Evolutionary conservation across 768 basidiomycete species (phyloP), one percentile per base, ranked within the genome.

Genomic region (Hygrophorus russula): DNA sequence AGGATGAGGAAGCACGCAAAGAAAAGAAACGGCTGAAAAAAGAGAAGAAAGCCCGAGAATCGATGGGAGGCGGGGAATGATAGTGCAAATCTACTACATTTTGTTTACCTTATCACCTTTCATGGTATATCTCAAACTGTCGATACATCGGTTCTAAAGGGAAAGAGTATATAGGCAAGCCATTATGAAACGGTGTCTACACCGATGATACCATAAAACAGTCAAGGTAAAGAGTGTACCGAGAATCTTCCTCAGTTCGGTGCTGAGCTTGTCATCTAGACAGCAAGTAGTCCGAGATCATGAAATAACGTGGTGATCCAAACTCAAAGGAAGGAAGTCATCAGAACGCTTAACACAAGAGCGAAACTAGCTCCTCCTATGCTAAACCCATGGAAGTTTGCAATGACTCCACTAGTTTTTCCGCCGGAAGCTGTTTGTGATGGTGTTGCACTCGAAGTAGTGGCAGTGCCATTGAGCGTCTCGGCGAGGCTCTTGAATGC

Each of bases 21-120:
- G 81, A 82, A 56, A 68, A 69, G 51, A 83, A 80, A 48, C 70
- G 74, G 39, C 58, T 78, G 54, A 83, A 74, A 54, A 83, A 80
- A 53, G 80, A 83, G 62, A 80, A 74, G 56, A 82, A 79, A 51
- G 73, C 64, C 36, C 33, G 64, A 44, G 65, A 67, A 48, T 68
- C 69, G 0, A 46, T 64, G 48, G 68, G 63, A 19, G 66, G 59
- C 14, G 67, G 64, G 46, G 66, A 49, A 14, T 7, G 20, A 30
- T n/a, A 24, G 4, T 24, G 24, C 24, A 24, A n/a, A 24, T 24
- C 24, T 24, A 24, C 24, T 24, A 24, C 7, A 24, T 24, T 24
- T 24, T 24, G 24, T 24, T 24, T 24, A 24, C 7, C 7, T n/a
- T n/a, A n/a, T 24, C 24, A 3, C 4, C 7, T 3, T 24, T 24